Percentiles rank a stretch among this genome's conserved stretches.
Evolutionary conservation across 495 filamentous ascomycete genomes (phyloP).

Genomic region (Immersiella caudata): DNA sequence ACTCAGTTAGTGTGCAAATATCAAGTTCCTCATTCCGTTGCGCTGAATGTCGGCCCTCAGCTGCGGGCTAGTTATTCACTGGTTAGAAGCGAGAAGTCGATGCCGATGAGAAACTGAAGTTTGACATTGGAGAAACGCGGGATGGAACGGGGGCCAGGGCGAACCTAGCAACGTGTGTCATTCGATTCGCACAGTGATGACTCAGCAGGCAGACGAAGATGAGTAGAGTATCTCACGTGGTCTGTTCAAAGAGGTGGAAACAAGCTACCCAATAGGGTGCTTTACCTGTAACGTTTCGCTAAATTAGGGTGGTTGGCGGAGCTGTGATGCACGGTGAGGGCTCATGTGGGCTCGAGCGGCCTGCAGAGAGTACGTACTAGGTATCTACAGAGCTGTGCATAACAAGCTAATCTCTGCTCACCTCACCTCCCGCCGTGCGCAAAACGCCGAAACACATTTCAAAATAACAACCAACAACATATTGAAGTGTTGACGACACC

Average conservation of each 20-base stretch:
- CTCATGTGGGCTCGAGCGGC: conserved; percentile 5
- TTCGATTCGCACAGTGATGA: background rate
- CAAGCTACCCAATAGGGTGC: conserved; percentile 4
- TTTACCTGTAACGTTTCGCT: background rate
- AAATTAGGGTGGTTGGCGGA: background rate
- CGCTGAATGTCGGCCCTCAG: background rate
- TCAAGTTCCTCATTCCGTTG: background rate
- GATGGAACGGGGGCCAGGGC: background rate
- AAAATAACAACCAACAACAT: conserved; percentile 9
- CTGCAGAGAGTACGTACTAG: conserved; percentile 1
- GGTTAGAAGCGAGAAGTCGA: background rate
- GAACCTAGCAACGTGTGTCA: background rate
- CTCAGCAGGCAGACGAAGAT: background rate
- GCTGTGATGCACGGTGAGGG: conserved; percentile 2
- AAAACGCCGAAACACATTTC: conserved; percentile 9
- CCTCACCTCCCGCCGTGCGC: conserved; percentile 6
- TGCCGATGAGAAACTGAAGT: too few species aligned
- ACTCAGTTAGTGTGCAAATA: background rate
- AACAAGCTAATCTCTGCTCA: conserved; percentile 23
- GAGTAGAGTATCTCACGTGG: background rate
- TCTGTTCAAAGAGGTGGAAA: background rate
- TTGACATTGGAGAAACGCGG: too few species aligned
- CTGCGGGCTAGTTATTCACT: background rate
- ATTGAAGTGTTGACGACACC: background rate
- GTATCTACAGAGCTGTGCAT: conserved; percentile 9